Evolutionary conservation across 2,329 filamentous ascomycete species (phyloP), one percentile per base, ranked within the genome.

Genomic region (Aspergillus melleus): DNA sequence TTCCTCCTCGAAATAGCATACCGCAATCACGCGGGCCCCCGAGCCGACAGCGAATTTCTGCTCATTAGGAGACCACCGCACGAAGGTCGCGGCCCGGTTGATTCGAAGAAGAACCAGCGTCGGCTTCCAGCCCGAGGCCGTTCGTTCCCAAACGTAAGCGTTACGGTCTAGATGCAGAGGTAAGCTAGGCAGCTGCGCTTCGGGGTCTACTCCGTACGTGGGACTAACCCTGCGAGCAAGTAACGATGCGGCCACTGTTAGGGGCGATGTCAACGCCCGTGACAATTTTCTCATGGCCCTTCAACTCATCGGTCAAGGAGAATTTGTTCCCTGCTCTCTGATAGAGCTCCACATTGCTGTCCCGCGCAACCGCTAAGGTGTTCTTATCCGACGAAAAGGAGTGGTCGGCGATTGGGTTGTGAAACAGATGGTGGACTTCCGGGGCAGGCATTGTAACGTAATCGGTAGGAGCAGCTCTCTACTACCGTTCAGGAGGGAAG

Each of bases 1-100:
- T 79, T 99, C 95, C 76, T 96, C 91, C 74, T 99, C 95, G 70
- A 99, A 99, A 82, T 98, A 98, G 84, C 95, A 99, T 68, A 98
- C 86, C 46, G 95, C 92, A 71, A 99, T 96, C 66, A 96, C 90
- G 64, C 95, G 89, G 69, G 96, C 95, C 63, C 95, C 95, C 29
- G 93, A 97, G 61, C 95, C 95, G 26, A 98, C 95, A 56, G 95
- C 95, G 76, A 99, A 99, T 79, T 99, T 99, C 75, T 88, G 90
- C 83, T 99, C 95, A 22, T 90, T 94, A 2, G 95, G 95, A 22
- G 92, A 96, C 95, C 95, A 99, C 71, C 95, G 91, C 54, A 97
- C 95, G 73, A 94, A 97, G 0, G 95, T 99, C 4, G 95, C 95
- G 19, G 95, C 95, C 62, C 95, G 88, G 80, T 96, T 97, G 80